These are phyloP conservation scores for Suillus plorans DNA, from an alignment of 768 basidiomycete species.

Conservation along the genomic window DNA sequence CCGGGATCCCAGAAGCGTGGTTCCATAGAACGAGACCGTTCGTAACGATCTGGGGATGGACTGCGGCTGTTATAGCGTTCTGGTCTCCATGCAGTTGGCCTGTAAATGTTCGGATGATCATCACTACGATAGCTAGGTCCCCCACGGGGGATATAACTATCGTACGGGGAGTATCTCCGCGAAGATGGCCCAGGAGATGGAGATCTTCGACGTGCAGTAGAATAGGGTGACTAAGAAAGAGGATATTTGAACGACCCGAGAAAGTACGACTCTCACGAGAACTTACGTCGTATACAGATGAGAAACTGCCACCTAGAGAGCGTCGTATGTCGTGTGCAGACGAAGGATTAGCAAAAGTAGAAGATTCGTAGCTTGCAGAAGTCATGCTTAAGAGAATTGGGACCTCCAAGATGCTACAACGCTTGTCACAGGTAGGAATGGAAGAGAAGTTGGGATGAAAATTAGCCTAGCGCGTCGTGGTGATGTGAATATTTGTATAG, in stretches of 20 bases:
- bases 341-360: conserved; percentile 26
- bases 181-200: conserved; percentile 51
- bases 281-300: conserved; percentile 33
- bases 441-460: conserved; percentile 6
- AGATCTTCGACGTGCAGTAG: conserved; percentile 41
- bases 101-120: conserved; percentile 42
- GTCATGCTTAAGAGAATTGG: conserved; percentile 7
- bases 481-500: conserved; percentile 9
- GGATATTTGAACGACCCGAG: conserved; percentile 7
- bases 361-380: conserved; percentile 26
- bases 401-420: neutral
- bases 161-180: conserved; percentile 42
- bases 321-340: conserved; percentile 29
- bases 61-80: conserved; percentile 41
- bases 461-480: conserved; percentile 4
- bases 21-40: conserved; percentile 39
- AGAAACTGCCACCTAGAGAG: conserved; percentile 18
- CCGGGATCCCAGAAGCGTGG: conserved; percentile 47
- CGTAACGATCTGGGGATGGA: conserved; percentile 54
- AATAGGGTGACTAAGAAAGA: conserved; percentile 20
- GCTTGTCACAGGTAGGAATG: conserved; percentile 1
- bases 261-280: conserved; percentile 4
- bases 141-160: conserved; percentile 50
- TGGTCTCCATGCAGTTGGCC: conserved; percentile 39
- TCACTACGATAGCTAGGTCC: conserved; percentile 35